Evolutionary conservation across 2,329 filamentous ascomycete genomes (phyloP), one percentile per base, ranked within the genome.

Genomic region (Thielaviopsis ethacetica): DNA sequence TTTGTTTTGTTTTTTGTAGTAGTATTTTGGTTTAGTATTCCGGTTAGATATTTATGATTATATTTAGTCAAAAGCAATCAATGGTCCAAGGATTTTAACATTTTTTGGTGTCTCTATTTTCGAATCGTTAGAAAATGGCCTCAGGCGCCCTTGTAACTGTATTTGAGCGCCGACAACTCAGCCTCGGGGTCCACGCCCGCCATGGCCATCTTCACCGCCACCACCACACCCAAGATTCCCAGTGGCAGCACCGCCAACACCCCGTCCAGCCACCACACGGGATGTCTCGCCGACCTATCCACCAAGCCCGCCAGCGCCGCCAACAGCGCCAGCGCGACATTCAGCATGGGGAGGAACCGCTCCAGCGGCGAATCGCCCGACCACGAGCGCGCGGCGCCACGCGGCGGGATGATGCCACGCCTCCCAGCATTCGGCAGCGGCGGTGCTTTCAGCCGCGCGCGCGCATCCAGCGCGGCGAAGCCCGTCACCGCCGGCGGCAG

Each of bases 101-200:
- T 51, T 56, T 15, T n/a, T 50, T 56, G 10, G 17, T 58, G 41
- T 34, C 22, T 53, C 21, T 50, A 21, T 10, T 21, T 41, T 34
- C 34, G n/a, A 44, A 10, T 22, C 12, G 30, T 19, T 30, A 19
- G 4, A 6, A 34, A 10, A 9, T 21, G 24, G 22, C 7, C 66
- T 34, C 64, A 86, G 50, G 83, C 84, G 2, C 84, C 84, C 66
- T 85, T 88, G 66, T 81, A 85, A 58, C 76, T 74, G 70, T 88
- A 87, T 67, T 73, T 80, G 65, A 88, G 71, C 58, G 70, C 72
- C 54, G 76, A 72, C 64, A 91, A 69, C 65, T 86, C 85, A 62
- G 73, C 71, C 66, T 80, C 82, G 5, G 86, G 79, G 70, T 90
- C 84, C 9, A 90, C 78, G 54, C 81, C 76, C 3, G 77, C 76